Conservation (phyloP, 2,329 filamentous ascomycete genomes). For the Xylaria sp. region DNA sequence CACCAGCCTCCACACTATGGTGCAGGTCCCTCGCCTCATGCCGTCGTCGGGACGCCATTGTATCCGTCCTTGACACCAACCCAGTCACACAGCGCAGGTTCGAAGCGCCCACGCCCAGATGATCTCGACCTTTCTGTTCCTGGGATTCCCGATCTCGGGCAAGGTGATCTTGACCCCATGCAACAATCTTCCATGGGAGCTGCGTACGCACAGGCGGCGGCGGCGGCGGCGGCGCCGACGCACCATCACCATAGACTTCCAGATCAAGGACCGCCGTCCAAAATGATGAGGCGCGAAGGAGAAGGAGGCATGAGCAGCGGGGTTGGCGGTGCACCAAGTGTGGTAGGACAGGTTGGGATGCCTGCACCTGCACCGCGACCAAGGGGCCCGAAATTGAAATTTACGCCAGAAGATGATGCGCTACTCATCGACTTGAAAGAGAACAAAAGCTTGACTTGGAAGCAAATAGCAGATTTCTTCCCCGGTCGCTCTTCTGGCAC, state of each 20-base stretch:
- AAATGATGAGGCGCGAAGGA: constrained; percentile 67
- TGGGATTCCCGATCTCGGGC: constrained; percentile 58
- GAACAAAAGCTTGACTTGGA: constrained; percentile 94
- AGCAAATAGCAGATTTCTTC: constrained; percentile 96
- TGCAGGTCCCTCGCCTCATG: constrained; percentile 51
- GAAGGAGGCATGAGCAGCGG: constrained; percentile 51
- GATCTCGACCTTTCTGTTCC: constrained; percentile 63
- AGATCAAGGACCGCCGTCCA: constrained; percentile 71
- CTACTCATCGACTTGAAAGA: constrained; percentile 90
- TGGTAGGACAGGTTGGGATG: constrained; percentile 88
- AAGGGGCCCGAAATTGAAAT: constrained; percentile 88
- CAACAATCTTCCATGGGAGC: constrained; percentile 59
- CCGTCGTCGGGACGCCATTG: constrained; percentile 54
- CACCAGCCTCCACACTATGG: constrained; percentile 62
- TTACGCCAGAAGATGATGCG: constrained; percentile 89
- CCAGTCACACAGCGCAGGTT: constrained; percentile 42
- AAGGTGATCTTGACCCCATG: constrained; percentile 61
- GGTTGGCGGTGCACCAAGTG: constrained; percentile 71
- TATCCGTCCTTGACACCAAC: constrained; percentile 57
- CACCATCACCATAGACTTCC: constrained; percentile 86
- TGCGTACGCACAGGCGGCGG: constrained; percentile 54
- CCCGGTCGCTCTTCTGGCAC: constrained; percentile 89
- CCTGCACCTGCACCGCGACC: constrained; percentile 80
- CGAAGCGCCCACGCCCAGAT: constrained; percentile 63
- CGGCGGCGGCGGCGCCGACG: constrained; percentile 53